A percentile compares a stretch with the other conserved stretches of the same genome.
These are phyloP conservation scores for Prosopis cineraria DNA, from an alignment of 306 rosid genomes.

Conservation along the genomic window DNA sequence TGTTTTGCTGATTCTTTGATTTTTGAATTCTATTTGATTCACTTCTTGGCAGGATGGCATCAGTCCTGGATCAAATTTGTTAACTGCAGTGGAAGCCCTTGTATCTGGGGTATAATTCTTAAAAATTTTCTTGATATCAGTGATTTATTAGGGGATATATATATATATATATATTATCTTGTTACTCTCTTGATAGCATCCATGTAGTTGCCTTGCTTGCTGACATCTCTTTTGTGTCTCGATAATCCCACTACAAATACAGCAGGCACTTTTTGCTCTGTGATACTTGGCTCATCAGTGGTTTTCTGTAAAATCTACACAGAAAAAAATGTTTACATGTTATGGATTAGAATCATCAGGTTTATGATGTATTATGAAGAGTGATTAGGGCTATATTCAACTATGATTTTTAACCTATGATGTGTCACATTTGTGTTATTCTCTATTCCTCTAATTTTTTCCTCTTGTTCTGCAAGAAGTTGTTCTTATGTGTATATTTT, in stretches of 20 bases:
- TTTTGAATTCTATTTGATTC: conserved; percentile 25
- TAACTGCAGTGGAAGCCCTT: conserved; percentile 85
- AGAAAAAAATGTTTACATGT: not conserved
- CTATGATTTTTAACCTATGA: conserved; percentile 2
- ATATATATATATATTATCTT: too few species aligned
- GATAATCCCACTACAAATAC: conserved; percentile 22
- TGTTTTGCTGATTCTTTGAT: conserved; percentile 24
- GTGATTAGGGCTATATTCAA: conserved; percentile 11
- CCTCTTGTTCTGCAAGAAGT: conserved; percentile 14
- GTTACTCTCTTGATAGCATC: conserved; percentile 19
- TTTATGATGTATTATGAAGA: conserved; percentile 23
- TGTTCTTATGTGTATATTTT: conserved; percentile 27
- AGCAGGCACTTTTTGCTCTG: conserved; percentile 2
- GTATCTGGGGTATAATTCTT: conserved; percentile 81
- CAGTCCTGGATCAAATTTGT: conserved; percentile 95
- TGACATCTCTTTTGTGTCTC: not conserved
- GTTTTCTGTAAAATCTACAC: not conserved
- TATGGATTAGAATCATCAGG: conserved; percentile 6
- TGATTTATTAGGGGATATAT: conserved; percentile 25
- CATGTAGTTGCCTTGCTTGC: conserved; percentile 7
- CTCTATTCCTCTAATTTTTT: not conserved
- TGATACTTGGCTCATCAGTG: not conserved
- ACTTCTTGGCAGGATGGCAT: conserved; percentile 74
- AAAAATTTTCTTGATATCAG: conserved; percentile 22
- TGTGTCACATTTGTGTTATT: conserved; percentile 1